Percentiles rank a stretch among this genome's conserved stretches.
These are phyloP conservation scores for Diutina scorzettiae DNA, from an alignment of 1,139 yeast species.

Conservation along the genomic window DNA sequence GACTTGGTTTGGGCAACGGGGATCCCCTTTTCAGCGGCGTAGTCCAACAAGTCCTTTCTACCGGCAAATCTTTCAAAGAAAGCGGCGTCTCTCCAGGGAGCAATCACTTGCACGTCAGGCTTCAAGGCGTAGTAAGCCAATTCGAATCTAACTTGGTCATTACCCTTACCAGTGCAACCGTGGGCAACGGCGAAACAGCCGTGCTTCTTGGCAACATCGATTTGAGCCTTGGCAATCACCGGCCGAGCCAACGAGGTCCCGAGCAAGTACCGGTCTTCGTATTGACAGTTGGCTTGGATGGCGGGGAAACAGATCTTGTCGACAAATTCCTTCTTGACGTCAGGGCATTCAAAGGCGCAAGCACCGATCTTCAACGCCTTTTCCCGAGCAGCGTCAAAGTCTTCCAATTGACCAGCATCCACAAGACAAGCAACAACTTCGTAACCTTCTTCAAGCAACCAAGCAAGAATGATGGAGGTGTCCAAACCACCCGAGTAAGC, in stretches of 20 bases:
- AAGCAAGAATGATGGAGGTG: constrained; percentile 93
- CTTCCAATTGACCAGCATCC: constrained; percentile 98
- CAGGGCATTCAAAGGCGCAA: constrained; percentile 84
- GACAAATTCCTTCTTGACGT: constrained; percentile 90
- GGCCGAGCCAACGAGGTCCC: constrained; percentile 99
- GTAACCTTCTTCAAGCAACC: constrained; percentile 96
- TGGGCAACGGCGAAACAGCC: constrained; percentile 98
- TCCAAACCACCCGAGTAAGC: constrained; percentile 99
- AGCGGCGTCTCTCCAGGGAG: constrained; percentile 98
- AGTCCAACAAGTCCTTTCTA: constrained; percentile 87
- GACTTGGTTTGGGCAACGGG: constrained; percentile 97
- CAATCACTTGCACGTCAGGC: constrained; percentile 93
- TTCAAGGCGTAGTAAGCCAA: constrained; percentile 92
- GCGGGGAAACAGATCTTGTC: constrained; percentile 93
- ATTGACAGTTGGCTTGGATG: constrained; percentile 91
- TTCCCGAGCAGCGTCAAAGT: constrained; percentile 91
- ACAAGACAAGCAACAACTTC: constrained; percentile 98
- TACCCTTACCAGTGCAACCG: constrained; percentile 99
- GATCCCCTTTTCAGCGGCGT: constrained; percentile 82
- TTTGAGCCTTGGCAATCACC: constrained; percentile 96
- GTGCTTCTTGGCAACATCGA: constrained; percentile 89
- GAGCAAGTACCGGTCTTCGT: constrained; percentile 89
- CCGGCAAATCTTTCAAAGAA: constrained; percentile 96
- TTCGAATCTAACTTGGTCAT: constrained; percentile 97
- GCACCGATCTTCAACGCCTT: constrained; percentile 97